A percentile compares a stretch with the other conserved stretches of the same genome.
phyloP scores from a whole-genome alignment of 1,139 yeast genomes.

The Blastobotrys indianensis region DNA sequence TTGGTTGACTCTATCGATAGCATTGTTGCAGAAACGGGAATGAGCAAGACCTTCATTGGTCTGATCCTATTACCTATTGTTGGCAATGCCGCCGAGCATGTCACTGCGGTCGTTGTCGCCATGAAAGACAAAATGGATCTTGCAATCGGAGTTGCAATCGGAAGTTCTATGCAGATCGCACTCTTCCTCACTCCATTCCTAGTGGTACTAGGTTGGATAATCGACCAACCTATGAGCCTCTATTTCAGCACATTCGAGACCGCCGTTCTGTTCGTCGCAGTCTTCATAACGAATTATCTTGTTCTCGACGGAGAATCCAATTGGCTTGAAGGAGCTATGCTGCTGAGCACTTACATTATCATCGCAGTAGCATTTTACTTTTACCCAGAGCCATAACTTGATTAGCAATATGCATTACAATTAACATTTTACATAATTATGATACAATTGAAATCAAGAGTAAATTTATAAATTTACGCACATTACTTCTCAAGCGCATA shows the following conservation, averaged over 20 bases:
- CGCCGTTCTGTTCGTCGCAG: constrained; percentile 80
- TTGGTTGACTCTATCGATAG: constrained; percentile 89
- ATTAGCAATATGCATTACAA: background rate
- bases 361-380: constrained; percentile 85
- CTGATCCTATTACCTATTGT: constrained; percentile 90
- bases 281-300: constrained; percentile 79
- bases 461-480: too few relatives aligned
- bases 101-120: constrained; percentile 91
- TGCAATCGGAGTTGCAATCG: constrained; percentile 95
- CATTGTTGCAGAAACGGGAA: constrained; percentile 74
- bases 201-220: constrained; percentile 87
- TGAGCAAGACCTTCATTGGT: constrained; percentile 93
- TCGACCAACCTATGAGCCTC: constrained; percentile 87
- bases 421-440: background rate
- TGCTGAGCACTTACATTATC: constrained; percentile 76
- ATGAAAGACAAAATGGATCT: constrained; percentile 95
- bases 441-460: too few relatives aligned
- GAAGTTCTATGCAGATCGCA: constrained; percentile 94
- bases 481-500: constrained; percentile 37
- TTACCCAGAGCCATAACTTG: constrained; percentile 48
- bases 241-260: constrained; percentile 92
- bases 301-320: constrained; percentile 91
- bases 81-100: constrained; percentile 98
- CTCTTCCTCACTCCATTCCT: constrained; percentile 90
- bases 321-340: constrained; percentile 95